Evolutionary conservation across 805 yeast genomes (phyloP).

Genomic region (Metschnikowia continentalis): DNA sequence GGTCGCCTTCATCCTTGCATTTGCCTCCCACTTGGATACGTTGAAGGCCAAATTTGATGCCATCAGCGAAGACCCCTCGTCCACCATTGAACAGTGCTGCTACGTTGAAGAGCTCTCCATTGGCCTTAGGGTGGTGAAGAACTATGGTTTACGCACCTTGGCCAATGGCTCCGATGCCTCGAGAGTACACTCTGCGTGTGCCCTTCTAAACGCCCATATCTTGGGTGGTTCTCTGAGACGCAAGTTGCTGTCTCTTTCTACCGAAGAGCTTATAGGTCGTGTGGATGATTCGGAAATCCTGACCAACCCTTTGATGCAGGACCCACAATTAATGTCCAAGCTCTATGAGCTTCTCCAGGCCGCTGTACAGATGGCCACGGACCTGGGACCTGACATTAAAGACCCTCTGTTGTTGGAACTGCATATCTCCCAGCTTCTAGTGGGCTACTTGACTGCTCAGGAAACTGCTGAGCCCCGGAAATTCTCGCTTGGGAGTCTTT

Average conservation of each 20-base stretch:
- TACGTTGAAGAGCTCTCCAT: slow-evolving; percentile 20
- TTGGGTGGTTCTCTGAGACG: slow-evolving; percentile 19
- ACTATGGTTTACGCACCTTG: slow-evolving; percentile 10
- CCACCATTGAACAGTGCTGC: slow-evolving; percentile 18
- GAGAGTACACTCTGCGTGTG: slow-evolving; percentile 7
- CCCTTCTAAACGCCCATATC: slow-evolving; percentile 16
- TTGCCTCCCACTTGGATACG: slow-evolving; percentile 20
- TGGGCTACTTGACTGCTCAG: slow-evolving; percentile 7
- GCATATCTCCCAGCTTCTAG: slow-evolving; percentile 7
- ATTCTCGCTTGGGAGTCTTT: slow-evolving; percentile 9
- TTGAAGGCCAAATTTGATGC: slow-evolving; percentile 10
- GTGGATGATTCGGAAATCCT: slow-evolving; percentile 11
- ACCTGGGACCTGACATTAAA: background rate
- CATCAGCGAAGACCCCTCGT: slow-evolving; percentile 11
- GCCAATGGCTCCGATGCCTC: slow-evolving; percentile 14
- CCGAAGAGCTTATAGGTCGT: slow-evolving; percentile 16
- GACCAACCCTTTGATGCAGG: slow-evolving; percentile 10
- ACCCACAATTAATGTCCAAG: slow-evolving; percentile 15
- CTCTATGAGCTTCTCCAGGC: slow-evolving; percentile 18
- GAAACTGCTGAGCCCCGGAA: slow-evolving; percentile 4
- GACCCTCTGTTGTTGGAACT: background rate
- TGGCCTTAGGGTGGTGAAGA: slow-evolving; percentile 14
- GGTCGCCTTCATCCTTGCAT: slow-evolving; percentile 26
- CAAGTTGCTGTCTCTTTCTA: slow-evolving; percentile 12
- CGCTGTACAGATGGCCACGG: slow-evolving; percentile 1